Evolutionary conservation across 176 grass and related monocot genomes (phyloP), one percentile per base, ranked within the genome.

Genomic region (Typha latifolia): DNA sequence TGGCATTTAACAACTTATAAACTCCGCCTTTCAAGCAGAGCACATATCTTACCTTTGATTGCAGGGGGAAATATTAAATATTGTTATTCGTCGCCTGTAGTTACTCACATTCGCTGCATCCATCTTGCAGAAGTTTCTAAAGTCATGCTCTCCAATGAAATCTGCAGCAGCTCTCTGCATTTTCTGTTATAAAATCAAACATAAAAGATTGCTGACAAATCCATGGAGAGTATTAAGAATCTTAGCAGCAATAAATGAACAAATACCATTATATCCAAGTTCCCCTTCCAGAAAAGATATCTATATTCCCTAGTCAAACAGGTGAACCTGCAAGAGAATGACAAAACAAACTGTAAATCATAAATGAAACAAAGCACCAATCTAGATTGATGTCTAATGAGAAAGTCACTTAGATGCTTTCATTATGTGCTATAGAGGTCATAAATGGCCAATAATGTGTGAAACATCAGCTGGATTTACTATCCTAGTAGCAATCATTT

Each of bases 121-220:
- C 92, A 96, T 96, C 67, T 96, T 96, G 80, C 88, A 96, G 49
- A 96, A 96, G 79, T 91, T 96, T 78, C 92, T 91, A 48, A 91
- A 96, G 70, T 96, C 92, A 72, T 91, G 85, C 69, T 91, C 85
- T 64, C 92, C 92, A 15, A 86, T 81, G 47, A 96, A 96, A 71
- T 84, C 86, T 43, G 56, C 62, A 66, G 88, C 85, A 48, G 80
- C 92, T 79, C 86, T 70, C 75, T 85, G 83, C 92, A 96, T 91
- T 84, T 85, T 71, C 92, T 96, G 80, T 69, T 80, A 51, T 64
- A 82, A 57, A 69, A 69, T 51, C 20, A 77, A 78, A 51, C 49
- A 22, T 18, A 31, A 31, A 16, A 19, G 55, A 24, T 66, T 49
- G 64, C 50, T 55, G 37, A 49, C 11, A 12, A 34, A 55, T 6